Evolutionary conservation across 257 asterid genomes (phyloP).

Genomic region (Hygrophila difformis): DNA sequence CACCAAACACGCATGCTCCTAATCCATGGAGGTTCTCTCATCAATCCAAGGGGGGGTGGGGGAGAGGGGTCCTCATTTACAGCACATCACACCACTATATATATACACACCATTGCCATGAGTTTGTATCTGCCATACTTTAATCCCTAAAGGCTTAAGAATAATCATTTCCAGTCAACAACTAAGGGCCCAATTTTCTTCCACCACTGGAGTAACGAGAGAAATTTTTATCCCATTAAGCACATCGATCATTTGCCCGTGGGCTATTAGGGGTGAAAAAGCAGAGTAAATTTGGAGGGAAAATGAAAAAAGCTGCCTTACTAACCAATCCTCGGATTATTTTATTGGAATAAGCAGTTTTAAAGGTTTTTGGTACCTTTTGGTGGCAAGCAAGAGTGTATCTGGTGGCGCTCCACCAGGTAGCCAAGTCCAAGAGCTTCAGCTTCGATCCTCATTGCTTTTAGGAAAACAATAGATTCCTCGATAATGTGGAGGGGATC

Average conservation of each 20-base stretch:
- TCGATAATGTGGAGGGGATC: conserved; percentile 64
- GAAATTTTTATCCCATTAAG: conserved; percentile 23
- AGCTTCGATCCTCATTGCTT: conserved; percentile 50
- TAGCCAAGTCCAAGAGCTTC: conserved; percentile 29
- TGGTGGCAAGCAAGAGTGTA: conserved; percentile 12
- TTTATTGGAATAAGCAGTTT: conserved; percentile 1
- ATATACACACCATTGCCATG: conserved; percentile 35
- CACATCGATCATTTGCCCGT: conserved; percentile 27
- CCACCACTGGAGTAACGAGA: conserved; percentile 19
- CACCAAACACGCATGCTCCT: conserved; percentile 68
- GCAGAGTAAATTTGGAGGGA: conserved; percentile 18
- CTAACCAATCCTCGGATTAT: conserved; percentile 22
- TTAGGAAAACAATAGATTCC: conserved; percentile 52
- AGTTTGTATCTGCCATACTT: conserved; percentile 30
- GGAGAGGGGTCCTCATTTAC: conserved; percentile 39
- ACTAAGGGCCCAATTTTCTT: conserved; percentile 25
- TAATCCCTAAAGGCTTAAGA: conserved; percentile 32
- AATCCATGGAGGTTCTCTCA: conserved; percentile 41
- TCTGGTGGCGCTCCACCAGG: conserved; percentile 11
- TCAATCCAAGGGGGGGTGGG: conserved; percentile 12
- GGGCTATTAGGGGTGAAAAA: conserved; percentile 22
- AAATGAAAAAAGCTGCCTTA: conserved; percentile 20
- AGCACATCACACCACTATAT: conserved; percentile 43
- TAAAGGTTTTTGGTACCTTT: too few relatives aligned
- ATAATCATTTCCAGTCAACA: conserved; percentile 46